Base-by-base conservation (phyloP, 2,329 filamentous ascomycete species). In the Sporothrix curviconia region DNA sequence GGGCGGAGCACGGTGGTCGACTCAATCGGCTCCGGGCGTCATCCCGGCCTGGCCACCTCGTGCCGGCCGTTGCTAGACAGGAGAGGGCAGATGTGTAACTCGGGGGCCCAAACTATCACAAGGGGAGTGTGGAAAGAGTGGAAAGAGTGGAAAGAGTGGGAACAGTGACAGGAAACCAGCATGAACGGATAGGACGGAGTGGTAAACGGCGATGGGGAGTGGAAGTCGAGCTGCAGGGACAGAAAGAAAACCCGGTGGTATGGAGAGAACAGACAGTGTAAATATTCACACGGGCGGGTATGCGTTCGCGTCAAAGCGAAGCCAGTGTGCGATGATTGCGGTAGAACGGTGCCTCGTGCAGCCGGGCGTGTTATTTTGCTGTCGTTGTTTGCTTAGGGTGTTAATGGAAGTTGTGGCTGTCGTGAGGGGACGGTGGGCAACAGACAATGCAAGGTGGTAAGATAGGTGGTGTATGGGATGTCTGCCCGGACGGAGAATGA, bases 281-380 rank as follows among this genome's bases (percentile, higher is more conserved):
- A n/a, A n/a, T n/a, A n/a, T n/a, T 47, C 42, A 22, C 42, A 46
- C 42, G 43, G 32, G 42, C 34, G 17, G 42, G 19, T 22, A 49
- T 55, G 52, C 32, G 40, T n/a, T 30, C 44, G 51, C 28, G 39
- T 55, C 17, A 32, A 55, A 28, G 40, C 11, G n/a, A n/a, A n/a
- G n/a, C n/a, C n/a, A n/a, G n/a, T n/a, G n/a, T n/a, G n/a, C n/a
- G n/a, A n/a, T n/a, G n/a, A n/a, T 40, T 43, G 51, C 17, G 51
- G 17, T 15, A 32, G 37, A 43, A 25, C 39, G 22, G 25, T 43
- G 25, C n/a, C n/a, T n/a, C n/a, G n/a, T n/a, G n/a, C n/a, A n/a
- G n/a, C n/a, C n/a, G n/a, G n/a, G n/a, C n/a, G n/a, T n/a, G n/a
- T n/a, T n/a, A n/a, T n/a, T n/a, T n/a, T n/a, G n/a, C n/a, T n/a